Evolutionary conservation across 352 stramenopile species (phyloP).

Genomic region (Phytophthora crassamura): DNA sequence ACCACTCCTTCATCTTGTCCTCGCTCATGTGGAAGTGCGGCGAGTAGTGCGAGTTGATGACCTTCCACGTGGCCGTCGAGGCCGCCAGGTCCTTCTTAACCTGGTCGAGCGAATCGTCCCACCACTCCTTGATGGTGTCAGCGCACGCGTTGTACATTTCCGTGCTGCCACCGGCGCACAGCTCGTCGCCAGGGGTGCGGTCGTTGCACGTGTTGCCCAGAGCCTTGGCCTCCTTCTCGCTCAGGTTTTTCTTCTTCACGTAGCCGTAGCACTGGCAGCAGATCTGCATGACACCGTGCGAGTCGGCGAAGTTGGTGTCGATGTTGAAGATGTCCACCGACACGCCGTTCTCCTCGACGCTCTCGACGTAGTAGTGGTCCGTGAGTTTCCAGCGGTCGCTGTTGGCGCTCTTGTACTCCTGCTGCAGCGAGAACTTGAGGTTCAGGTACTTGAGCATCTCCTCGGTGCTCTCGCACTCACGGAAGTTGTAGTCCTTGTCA

Average conservation of each 20-base stretch:
- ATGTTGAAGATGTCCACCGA: constrained; percentile 91
- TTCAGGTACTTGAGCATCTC: constrained; percentile 88
- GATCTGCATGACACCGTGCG: constrained; percentile 82
- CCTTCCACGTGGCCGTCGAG: constrained; percentile 86
- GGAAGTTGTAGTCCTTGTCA: constrained; percentile 89
- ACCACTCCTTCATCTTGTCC: constrained; percentile 91
- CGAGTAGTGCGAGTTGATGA: constrained; percentile 92
- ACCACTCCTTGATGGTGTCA: constrained; percentile 81
- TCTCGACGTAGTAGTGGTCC: constrained; percentile 90
- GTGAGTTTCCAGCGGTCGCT: constrained; percentile 78
- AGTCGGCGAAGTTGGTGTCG: constrained; percentile 88
- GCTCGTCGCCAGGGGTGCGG: constrained; percentile 58
- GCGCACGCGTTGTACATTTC: constrained; percentile 85
- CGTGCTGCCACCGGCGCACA: constrained; percentile 69
- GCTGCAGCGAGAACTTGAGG: constrained; percentile 82
- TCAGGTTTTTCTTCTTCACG: constrained; percentile 68
- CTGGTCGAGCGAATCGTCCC: constrained; percentile 72
- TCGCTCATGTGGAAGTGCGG: constrained; percentile 91
- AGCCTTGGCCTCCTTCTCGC: constrained; percentile 50
- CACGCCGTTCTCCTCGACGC: constrained; percentile 76
- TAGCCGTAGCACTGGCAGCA: constrained; percentile 88
- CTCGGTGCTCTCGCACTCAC: constrained; percentile 68
- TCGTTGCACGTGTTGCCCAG: constrained; percentile 82
- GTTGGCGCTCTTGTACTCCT: constrained; percentile 85
- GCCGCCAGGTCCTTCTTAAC: constrained; percentile 72